Conservation (phyloP, 1,139 yeast genomes). For the Eremothecium sinecaudum region DNA sequence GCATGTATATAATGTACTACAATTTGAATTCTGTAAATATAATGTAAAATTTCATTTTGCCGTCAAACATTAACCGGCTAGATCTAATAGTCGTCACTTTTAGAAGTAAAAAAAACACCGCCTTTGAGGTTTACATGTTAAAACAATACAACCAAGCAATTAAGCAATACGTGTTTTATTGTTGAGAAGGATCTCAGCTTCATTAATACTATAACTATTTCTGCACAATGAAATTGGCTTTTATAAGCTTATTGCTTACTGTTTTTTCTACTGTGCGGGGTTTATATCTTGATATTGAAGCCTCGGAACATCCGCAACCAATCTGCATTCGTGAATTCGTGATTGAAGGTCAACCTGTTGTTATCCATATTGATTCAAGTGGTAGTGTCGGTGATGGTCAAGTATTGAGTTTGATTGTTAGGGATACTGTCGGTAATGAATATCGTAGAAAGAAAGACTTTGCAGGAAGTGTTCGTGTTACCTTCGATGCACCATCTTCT, state of each 20-base stretch:
- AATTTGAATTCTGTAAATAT: too few species aligned
- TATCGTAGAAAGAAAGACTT: constrained; percentile 56
- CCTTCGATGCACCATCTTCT: constrained; percentile 74
- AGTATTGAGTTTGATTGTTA: constrained; percentile 48
- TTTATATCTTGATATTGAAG: constrained; percentile 33
- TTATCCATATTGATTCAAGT: constrained; percentile 62
- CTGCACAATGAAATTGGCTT: constrained; percentile 6
- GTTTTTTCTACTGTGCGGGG: constrained; percentile 7
- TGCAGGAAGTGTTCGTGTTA: constrained; percentile 58
- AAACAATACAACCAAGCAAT: too few species aligned
- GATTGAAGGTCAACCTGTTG: constrained; percentile 73
- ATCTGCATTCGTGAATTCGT: constrained; percentile 88
- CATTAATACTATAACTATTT: too few species aligned
- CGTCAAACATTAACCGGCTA: too few species aligned
- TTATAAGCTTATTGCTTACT: constrained; percentile 6
- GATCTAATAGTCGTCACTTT: too few species aligned
- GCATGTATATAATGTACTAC: too few species aligned
- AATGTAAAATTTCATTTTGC: too few species aligned
- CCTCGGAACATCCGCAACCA: constrained; percentile 36
- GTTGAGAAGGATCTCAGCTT: too few species aligned
- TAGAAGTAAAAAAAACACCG: too few species aligned
- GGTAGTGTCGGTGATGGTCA: constrained; percentile 85
- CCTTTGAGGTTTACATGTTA: too few species aligned
- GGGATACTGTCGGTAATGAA: constrained; percentile 63
- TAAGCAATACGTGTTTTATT: too few species aligned